Evolutionary conservation across 352 stramenopile genomes (phyloP).

Genomic region (Phytophthora quininea): DNA sequence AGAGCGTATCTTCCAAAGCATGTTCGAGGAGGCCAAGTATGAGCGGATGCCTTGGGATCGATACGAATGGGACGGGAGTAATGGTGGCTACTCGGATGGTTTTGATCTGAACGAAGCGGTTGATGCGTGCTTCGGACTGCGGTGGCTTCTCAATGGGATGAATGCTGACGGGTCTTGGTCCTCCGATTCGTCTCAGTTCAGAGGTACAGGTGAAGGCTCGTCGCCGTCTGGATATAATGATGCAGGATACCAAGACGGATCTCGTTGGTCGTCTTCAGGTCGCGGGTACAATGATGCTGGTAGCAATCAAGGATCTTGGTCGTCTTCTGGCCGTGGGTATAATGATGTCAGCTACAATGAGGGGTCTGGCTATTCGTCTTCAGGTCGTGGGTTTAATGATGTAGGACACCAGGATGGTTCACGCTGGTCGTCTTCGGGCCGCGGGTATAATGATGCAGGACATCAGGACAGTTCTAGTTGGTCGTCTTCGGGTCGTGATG

Average conservation of each 20-base stretch:
- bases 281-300: slow-evolving; percentile 8
- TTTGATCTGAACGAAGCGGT: slow-evolving; percentile 17
- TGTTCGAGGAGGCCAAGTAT: slow-evolving; percentile 15
- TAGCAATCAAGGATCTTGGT: no score
- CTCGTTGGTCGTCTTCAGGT: slow-evolving; percentile 16
- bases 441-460: slow-evolving; percentile 16
- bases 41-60: slow-evolving; percentile 22
- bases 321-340: no score
- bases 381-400: no score
- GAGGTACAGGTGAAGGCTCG: not conserved
- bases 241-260: slow-evolving; percentile 13
- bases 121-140: slow-evolving; percentile 26
- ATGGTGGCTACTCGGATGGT: not conserved
- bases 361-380: no score
- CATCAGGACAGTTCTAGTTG: slow-evolving; percentile 15
- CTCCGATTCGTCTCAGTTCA: slow-evolving; percentile 10
- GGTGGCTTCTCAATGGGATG: slow-evolving; percentile 23
- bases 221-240: slow-evolving; percentile 12
- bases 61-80: slow-evolving; percentile 18
- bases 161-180: slow-evolving; percentile 16
- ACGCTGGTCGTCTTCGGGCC: slow-evolving; percentile 15
- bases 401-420: slow-evolving; percentile 10
- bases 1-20: slow-evolving; percentile 29
- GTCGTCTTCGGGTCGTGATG: slow-evolving; percentile 2
- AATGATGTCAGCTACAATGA: no score